Evolutionary conservation across 2,329 filamentous ascomycete species (phyloP).

Genomic region (Sphaceloma murrayae): DNA sequence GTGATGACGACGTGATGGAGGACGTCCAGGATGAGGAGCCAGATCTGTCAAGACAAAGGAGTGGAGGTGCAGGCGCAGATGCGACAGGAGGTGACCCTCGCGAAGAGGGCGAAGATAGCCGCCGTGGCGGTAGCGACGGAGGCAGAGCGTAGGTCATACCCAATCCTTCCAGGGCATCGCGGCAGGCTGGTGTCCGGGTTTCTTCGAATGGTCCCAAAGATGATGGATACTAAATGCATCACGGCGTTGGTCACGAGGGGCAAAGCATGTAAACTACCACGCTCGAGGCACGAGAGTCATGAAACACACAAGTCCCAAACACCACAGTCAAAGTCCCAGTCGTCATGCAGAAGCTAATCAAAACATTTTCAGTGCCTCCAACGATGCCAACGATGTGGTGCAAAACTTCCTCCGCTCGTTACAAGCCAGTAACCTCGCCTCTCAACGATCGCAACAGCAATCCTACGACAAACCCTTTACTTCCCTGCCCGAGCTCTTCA

Average conservation of each 20-base stretch:
- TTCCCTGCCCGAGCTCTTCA: slow-evolving; percentile 75
- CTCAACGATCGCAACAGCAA: slow-evolving; percentile 31
- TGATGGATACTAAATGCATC: too few species aligned
- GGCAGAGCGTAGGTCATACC: slow-evolving; percentile 96
- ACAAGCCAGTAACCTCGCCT: slow-evolving; percentile 39
- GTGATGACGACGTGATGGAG: slow-evolving; percentile 59
- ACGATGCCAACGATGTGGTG: slow-evolving; percentile 66
- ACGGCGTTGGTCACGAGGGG: too few species aligned
- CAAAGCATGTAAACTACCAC: slow-evolving; percentile 17
- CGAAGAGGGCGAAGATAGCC: slow-evolving; percentile 76
- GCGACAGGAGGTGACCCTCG: slow-evolving; percentile 86
- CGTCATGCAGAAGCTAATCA: slow-evolving; percentile 15
- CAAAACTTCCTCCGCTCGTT: slow-evolving; percentile 84
- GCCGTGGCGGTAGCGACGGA: slow-evolving; percentile 91
- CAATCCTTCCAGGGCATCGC: slow-evolving; percentile 20
- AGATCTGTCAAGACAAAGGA: slow-evolving; percentile 47
- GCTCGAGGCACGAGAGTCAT: slow-evolving; percentile 12
- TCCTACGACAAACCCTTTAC: slow-evolving; percentile 61
- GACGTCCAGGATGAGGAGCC: slow-evolving; percentile 60
- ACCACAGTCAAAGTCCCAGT: slow-evolving; percentile 13
- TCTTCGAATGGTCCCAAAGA: too few species aligned
- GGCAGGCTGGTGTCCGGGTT: slow-evolving; percentile 1
- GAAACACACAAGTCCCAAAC: not conserved
- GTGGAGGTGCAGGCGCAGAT: slow-evolving; percentile 73
- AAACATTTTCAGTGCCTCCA: slow-evolving; percentile 45